These are phyloP conservation scores for Erigeron canadensis DNA, from an alignment of 129 eudicot genomes.

Conservation along the genomic window DNA sequence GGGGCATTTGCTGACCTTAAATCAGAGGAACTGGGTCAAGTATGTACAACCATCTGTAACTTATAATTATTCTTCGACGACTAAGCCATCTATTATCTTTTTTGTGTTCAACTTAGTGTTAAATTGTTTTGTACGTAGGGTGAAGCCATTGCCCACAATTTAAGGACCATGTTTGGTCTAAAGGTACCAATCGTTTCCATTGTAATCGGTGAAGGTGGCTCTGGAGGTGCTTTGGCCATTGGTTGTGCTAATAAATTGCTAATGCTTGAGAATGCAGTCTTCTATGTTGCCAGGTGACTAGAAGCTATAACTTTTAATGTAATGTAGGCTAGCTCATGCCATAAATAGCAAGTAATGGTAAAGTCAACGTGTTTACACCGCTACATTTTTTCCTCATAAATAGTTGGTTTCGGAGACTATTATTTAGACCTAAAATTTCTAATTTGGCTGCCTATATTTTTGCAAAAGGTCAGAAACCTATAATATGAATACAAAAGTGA, in stretches of 20 bases:
- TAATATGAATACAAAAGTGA: not conserved
- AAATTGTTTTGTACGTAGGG: conserved; percentile 50
- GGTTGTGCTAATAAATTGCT: conserved; percentile 76
- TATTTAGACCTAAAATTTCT: conserved; percentile 4
- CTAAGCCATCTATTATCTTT: not conserved
- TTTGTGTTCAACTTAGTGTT: conserved; percentile 11
- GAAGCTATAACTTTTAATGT: not conserved
- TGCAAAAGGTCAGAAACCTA: conserved; percentile 15
- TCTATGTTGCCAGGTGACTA: conserved; percentile 86
- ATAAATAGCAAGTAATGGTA: not conserved
- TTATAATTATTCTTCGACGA: not conserved
- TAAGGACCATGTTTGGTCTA: conserved; percentile 82
- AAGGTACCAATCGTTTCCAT: conserved; percentile 83
- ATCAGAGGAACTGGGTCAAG: conserved; percentile 85
- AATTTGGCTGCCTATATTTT: not conserved
- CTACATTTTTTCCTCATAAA: not conserved
- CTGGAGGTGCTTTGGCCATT: conserved; percentile 89
- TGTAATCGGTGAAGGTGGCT: conserved; percentile 93
- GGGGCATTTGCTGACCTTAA: conserved; percentile 94
- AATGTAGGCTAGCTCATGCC: not conserved
- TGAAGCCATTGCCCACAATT: conserved; percentile 86
- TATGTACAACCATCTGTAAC: conserved; percentile 34
- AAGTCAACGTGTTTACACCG: conserved; percentile 6
- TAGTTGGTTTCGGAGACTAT: conserved; percentile 13
- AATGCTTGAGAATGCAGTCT: conserved; percentile 84